These are phyloP conservation scores for Fusarium ambrosium DNA, from an alignment of 2,329 filamentous ascomycete genomes.

Conservation along the genomic window DNA sequence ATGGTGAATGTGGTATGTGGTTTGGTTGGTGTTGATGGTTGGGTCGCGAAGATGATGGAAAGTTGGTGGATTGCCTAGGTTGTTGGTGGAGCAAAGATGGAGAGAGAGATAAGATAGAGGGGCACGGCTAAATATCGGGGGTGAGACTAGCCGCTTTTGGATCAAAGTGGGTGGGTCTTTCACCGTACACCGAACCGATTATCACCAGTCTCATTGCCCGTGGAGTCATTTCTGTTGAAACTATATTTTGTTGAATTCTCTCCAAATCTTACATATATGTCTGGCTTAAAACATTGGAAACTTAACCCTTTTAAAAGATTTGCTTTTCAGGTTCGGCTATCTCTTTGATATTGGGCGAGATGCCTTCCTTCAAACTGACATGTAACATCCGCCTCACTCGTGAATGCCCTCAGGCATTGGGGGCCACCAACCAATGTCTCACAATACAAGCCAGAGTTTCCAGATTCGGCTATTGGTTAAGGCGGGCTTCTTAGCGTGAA, in stretches of 20 bases:
- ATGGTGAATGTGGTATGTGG: slow-evolving; percentile 50
- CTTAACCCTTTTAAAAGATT: fast-evolving
- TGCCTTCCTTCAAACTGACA: neutral
- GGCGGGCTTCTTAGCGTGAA: neutral
- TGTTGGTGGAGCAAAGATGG: slow-evolving; percentile 4
- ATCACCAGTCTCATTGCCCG: neutral
- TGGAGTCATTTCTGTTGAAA: neutral
- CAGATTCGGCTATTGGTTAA: neutral
- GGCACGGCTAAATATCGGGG: neutral
- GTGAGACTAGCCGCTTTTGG: neutral
- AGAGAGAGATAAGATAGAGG: slow-evolving; percentile 32
- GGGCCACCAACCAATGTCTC: neutral
- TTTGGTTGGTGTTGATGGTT: neutral
- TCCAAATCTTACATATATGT: neutral
- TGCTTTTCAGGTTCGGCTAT: too few relatives aligned
- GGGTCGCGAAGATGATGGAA: neutral
- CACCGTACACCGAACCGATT: neutral
- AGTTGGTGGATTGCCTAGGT: slow-evolving; percentile 11
- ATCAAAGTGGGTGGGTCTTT: neutral
- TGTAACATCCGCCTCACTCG: neutral
- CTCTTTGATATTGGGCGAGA: neutral
- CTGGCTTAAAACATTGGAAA: too few relatives aligned
- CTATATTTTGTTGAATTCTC: neutral
- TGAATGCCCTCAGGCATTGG: neutral
- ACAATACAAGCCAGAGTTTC: neutral